Base-by-base conservation (phyloP, 257 asterid species). In the Solanum infundibuliforme region DNA sequence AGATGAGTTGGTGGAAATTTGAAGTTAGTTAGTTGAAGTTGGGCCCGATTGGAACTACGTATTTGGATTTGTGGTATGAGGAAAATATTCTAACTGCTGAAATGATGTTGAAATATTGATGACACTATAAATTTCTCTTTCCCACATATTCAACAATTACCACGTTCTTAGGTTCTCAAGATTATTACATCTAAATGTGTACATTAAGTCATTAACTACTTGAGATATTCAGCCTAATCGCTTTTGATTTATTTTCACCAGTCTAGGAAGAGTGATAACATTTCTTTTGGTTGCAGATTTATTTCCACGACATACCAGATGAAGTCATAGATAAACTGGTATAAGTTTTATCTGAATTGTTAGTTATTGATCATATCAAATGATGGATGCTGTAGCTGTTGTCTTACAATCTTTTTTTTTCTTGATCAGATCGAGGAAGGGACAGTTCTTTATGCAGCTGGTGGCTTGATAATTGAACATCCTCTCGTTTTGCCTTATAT, bases 381-480 rank as follows among this genome's bases (percentile, higher is more conserved):
- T 86, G 84, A 69, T 46, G 84, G 69, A 43, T 71, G n/a, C 27
- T 85, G 10, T 84, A 84, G 36, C 43, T 32, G 34, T 27, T 72
- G 72, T 41, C 68, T 41, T 86, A 23, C 9, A 6, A 12, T 46
- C 66, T 65, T 35, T 34, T 60, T 74, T 89, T 41, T 77, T 16
- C 86, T 69, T 60, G 76, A 87, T 55, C 92, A 96, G 98, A 93
- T 97, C 38, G 95, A 95, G 89, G 98, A 95, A 90, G 98, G 98
- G 60, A 87, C 29, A 31, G 98, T 97, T 90, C 94, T 95, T 60
- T 87, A 95, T 90, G 99, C 96, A 34, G 99, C 99, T 31, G 99
- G 99, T 84, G 99, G 95, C 65, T 92, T 97, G 68, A 96, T 97
- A 74, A 94, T 97, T 20, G 99, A 97, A 89, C 98, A 97, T 90